Evolutionary conservation across 2,329 filamentous ascomycete species (phyloP), one percentile per base, ranked within the genome.

Genomic region (Penicillium hordei): DNA sequence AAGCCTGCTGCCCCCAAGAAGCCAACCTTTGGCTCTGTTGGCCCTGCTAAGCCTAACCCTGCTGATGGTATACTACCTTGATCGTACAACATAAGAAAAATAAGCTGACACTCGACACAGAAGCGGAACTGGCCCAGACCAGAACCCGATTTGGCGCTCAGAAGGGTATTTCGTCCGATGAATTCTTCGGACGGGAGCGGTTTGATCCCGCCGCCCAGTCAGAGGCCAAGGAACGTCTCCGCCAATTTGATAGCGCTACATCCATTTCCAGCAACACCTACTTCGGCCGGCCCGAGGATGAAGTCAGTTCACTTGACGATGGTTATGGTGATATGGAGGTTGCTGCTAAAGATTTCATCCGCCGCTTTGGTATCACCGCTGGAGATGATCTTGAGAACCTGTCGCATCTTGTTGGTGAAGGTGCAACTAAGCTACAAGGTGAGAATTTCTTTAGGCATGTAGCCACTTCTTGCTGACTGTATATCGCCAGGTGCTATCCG

Each of bases 261-360:
- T 81, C 92, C 64, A 99, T 99, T 75, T 97, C 93, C 7, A 96
- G 91, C 58, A 99, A 97, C 75, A 91, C 91, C 55, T 99, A 97
- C 82, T 99, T 99, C 75, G 94, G 94, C 60, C 89, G 93, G 51
- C 89, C 91, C 2, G 94, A 99, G 72, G 89, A 93, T 25, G 90
- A 95, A 66, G 78, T 83, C 33, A 81, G 81, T 56, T 72, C 76
- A 2, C 81, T 77, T 10, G 90, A 93, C 61, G 91, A 91, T 25
- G 81, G 84, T 45, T 97, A 96, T 65, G 92, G 93, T 46, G 93
- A 97, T 70, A 80, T 99, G 58, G 94, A 99, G 78, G 83, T 81
- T n/a, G 92, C 92, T 0, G 94, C 94, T 59, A 96, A 94, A 80
- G 94, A 99, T 76, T 96, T 97, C 77, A 88, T 97, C 33, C 87